Percentiles rank a stretch among this genome's conserved stretches.
These are phyloP conservation scores for Lactarius hatsudake DNA, from an alignment of 768 basidiomycete species.

Conservation along the genomic window DNA sequence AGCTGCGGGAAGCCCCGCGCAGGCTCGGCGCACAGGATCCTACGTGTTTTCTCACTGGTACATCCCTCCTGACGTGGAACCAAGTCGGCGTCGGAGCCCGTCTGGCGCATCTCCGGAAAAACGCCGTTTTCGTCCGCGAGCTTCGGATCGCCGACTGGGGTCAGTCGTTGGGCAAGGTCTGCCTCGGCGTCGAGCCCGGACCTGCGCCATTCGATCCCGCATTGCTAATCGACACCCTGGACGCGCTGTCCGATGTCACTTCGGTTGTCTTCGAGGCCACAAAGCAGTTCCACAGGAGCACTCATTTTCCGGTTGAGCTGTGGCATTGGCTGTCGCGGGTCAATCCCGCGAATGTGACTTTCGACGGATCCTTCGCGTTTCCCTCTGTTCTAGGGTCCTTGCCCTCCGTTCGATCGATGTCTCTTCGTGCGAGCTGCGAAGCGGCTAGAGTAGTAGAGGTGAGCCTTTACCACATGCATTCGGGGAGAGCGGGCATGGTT, in stretches of 20 bases:
- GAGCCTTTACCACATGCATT: background rate
- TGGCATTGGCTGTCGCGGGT: conserved; percentile 5
- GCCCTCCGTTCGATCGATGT: background rate
- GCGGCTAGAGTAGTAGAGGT: background rate
- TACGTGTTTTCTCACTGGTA: background rate
- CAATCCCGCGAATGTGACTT: background rate
- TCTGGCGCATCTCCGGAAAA: conserved; percentile 3
- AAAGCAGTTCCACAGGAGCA: background rate
- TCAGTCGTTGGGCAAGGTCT: background rate
- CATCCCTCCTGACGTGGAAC: background rate
- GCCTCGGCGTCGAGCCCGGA: background rate
- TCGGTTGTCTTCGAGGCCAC: conserved; percentile 4
- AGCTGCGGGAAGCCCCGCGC: conserved; percentile 2
- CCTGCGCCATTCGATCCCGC: conserved; percentile 2
- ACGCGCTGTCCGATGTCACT: background rate
- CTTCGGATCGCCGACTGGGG: conserved; percentile 4
- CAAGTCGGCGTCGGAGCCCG: background rate
- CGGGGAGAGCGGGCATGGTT: background rate
- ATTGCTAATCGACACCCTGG: background rate
- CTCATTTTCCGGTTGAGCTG: background rate
- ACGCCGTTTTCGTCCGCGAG: conserved; percentile 5
- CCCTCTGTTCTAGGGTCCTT: background rate
- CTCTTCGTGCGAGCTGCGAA: background rate
- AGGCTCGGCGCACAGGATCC: background rate
- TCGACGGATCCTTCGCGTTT: conserved; percentile 6